Evolutionary conservation across 2,329 filamentous ascomycete genomes (phyloP).

Genomic region (Dryadomyces quercivorus): DNA sequence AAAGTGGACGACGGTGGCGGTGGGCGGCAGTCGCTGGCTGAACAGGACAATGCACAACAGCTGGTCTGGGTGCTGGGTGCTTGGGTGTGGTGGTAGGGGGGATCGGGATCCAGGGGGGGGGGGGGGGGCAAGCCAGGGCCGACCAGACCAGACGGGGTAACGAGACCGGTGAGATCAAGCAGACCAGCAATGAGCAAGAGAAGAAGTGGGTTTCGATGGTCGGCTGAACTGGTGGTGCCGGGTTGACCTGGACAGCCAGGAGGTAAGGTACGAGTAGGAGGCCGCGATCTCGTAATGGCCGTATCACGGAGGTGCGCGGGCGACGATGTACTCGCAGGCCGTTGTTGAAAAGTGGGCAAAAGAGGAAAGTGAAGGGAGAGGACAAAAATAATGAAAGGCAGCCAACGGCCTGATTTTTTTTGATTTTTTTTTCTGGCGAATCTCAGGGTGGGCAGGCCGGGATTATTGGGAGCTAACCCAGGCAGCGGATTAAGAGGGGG

Average conservation of each 20-base stretch:
- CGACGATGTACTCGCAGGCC: neutral
- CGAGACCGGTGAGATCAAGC: neutral
- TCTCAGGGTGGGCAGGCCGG: neutral
- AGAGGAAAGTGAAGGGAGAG: neutral
- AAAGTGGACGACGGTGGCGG: neutral
- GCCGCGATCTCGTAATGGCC: neutral
- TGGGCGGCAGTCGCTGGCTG: no score
- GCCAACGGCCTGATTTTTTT: neutral
- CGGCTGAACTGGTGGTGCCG: neutral
- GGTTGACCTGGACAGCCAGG: neutral
- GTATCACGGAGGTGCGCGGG: neutral
- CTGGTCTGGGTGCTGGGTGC: no score
- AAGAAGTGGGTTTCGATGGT: neutral
- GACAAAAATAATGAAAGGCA: slow-evolving; percentile 1
- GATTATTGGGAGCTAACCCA: neutral
- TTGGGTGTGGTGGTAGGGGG: neutral
- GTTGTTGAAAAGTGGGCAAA: neutral
- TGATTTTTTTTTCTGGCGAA: neutral
- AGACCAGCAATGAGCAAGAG: neutral
- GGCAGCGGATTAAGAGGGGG: neutral
- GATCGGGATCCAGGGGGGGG: neutral
- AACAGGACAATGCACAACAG: neutral
- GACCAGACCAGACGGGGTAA: neutral
- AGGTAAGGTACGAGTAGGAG: neutral
- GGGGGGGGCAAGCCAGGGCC: no score